A percentile compares a stretch with the other conserved stretches of the same genome.
Evolutionary conservation across 352 stramenopile genomes (phyloP).

Genomic region (Aphanomyces astaci): DNA sequence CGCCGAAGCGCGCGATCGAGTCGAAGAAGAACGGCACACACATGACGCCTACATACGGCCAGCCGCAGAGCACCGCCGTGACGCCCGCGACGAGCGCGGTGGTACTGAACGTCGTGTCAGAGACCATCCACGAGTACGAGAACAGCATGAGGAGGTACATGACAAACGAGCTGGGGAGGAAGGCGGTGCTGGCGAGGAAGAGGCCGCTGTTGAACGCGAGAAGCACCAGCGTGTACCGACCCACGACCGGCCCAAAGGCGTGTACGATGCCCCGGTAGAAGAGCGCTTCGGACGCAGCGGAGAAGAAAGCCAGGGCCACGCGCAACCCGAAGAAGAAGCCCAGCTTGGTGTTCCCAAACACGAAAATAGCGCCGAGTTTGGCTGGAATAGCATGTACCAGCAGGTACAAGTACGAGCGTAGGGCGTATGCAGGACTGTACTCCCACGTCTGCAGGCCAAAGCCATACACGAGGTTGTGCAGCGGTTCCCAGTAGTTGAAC

Average conservation of each 20-base stretch:
- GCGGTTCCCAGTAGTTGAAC: slow-evolving; percentile 99
- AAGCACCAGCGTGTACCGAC: slow-evolving; percentile 58
- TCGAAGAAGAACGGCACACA: slow-evolving; percentile 92
- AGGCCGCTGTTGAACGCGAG: slow-evolving; percentile 87
- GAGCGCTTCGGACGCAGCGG: slow-evolving; percentile 72
- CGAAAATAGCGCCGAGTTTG: slow-evolving; percentile 28
- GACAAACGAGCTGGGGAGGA: slow-evolving; percentile 88
- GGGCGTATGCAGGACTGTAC: slow-evolving; percentile 87
- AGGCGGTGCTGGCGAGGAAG: slow-evolving; percentile 87
- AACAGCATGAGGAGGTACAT: slow-evolving; percentile 84
- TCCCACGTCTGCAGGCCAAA: slow-evolving; percentile 89
- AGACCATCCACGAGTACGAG: slow-evolving; percentile 67
- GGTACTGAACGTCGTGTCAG: slow-evolving; percentile 39
- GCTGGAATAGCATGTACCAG: slow-evolving; percentile 43
- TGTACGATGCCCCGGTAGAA: slow-evolving; percentile 71
- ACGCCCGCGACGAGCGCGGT: slow-evolving; percentile 79
- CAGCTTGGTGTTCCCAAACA: slow-evolving; percentile 47
- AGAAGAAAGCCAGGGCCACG: slow-evolving; percentile 60
- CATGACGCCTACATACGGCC: slow-evolving; percentile 95
- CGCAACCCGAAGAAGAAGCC: slow-evolving; percentile 89
- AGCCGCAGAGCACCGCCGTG: slow-evolving; percentile 90
- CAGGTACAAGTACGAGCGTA: slow-evolving; percentile 95
- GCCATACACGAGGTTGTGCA: slow-evolving; percentile 95
- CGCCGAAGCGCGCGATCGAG: slow-evolving; percentile 43
- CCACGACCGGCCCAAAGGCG: slow-evolving; percentile 55